Conservation (phyloP, 1,139 yeast species). For the Yamadazyma aaseri region DNA sequence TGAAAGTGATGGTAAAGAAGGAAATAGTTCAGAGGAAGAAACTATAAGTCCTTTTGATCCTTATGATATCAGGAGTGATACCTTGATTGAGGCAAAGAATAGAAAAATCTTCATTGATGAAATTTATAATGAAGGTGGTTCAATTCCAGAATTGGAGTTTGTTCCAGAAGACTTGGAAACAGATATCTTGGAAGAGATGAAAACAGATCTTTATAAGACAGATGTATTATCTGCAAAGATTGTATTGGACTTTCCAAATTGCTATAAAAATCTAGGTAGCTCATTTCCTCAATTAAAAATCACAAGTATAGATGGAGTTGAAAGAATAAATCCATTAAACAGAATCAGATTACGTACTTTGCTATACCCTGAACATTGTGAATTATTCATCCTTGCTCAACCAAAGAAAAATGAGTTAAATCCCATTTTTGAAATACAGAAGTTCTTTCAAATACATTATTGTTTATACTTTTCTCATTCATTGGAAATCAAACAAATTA, state of each 20-base stretch:
- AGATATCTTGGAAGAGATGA: slow-evolving; percentile 18
- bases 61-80: slow-evolving; percentile 34
- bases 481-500: slow-evolving; percentile 30
- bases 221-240: slow-evolving; percentile 33
- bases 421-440: slow-evolving; percentile 72
- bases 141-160: slow-evolving; percentile 26
- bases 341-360: slow-evolving; percentile 36
- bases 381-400: slow-evolving; percentile 39
- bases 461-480: slow-evolving; percentile 43
- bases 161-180: slow-evolving; percentile 12
- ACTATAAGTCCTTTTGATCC: slow-evolving; percentile 39
- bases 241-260: slow-evolving; percentile 26
- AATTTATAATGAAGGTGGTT: slow-evolving; percentile 21
- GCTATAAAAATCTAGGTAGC: slow-evolving; percentile 34
- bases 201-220: slow-evolving; percentile 18
- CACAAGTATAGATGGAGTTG: slow-evolving; percentile 16
- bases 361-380: slow-evolving; percentile 42
- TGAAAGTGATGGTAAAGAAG: slow-evolving; percentile 11
- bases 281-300: slow-evolving; percentile 36
- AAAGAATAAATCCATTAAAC: slow-evolving; percentile 27
- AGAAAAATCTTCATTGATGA: slow-evolving; percentile 35
- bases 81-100: slow-evolving; percentile 29
- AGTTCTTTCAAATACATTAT: slow-evolving; percentile 42
- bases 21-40: slow-evolving; percentile 20
- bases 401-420: slow-evolving; percentile 60